Evolutionary conservation across 129 eudicot species (phyloP), one percentile per base, ranked within the genome.

Genomic region (Arctium lappa): DNA sequence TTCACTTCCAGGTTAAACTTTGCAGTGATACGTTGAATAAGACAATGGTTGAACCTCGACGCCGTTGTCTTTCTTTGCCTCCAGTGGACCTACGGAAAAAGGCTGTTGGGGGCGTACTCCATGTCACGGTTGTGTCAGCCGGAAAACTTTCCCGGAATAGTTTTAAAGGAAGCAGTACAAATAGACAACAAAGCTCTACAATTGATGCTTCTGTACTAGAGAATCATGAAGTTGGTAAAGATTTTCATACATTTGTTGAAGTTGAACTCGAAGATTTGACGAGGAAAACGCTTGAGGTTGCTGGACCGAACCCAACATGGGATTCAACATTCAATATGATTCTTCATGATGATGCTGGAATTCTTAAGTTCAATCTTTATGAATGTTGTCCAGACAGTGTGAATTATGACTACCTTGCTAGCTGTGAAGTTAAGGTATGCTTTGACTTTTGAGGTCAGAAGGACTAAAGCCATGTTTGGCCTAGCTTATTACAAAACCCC

Each of bases 41-140:
- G 79, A 93, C 93, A 71, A 95, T 95, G 99, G 99, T 95, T 69
- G 99, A 93, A 79, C 99, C 99, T 77, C 93, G 95, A 31, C 91
- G 99, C 27, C 94, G 93, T 69, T 93, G 98, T 83, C 78, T 85
- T 79, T 72, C 94, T 73, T 81, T 95, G 91, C 94, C 98, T 48
- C 81, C 91, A 44, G 92, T 86, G 48, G 94, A 95, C 78, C 83
- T 93, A 72, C 83, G 80, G 60, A 95, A 93, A 85, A 90, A 86
- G 85, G 99, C 92, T 44, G 97, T 91, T 2, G 98, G 97, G 60
- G 98, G 97, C 42, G 85, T 90, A 37, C 85, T 95, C 48, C 89
- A 90, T 72, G 94, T 95, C 18, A 93, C 97, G 31, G 98, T 95
- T n/a, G 81, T 88, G 27, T 87, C 92, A 50, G 98, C 97, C 13